Conservation (phyloP, 352 stramenopile species). For the Globisporangium radiosum region DNA sequence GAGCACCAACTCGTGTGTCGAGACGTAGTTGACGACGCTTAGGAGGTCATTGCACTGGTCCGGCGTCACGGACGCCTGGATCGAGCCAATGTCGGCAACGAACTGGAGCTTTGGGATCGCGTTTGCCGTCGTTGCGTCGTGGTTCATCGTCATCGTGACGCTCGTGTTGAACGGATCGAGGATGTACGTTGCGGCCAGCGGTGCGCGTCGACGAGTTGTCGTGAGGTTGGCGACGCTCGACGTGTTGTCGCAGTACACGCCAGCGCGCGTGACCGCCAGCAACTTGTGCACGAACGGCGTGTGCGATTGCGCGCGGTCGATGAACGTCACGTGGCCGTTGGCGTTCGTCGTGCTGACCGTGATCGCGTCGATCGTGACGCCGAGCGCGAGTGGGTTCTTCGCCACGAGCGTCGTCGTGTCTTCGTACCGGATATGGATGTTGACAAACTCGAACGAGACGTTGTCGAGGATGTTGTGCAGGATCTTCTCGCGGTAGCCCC, state of each 20-base stretch:
- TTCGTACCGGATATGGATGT: conserved; percentile 82
- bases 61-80: conserved; percentile 55
- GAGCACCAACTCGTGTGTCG: conserved; percentile 73
- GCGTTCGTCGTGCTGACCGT: conserved; percentile 68
- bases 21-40: conserved; percentile 72
- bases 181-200: conserved; percentile 35
- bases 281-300: conserved; percentile 79
- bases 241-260: conserved; percentile 63
- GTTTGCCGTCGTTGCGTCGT: conserved; percentile 56
- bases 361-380: conserved; percentile 74
- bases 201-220: conserved; percentile 16
- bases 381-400: conserved; percentile 52
- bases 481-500: conserved; percentile 79
- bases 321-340: conserved; percentile 71
- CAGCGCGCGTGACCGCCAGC: conserved; percentile 48
- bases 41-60: conserved; percentile 76
- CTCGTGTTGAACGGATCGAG: conserved; percentile 68
- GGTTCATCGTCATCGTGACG: conserved; percentile 74
- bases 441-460: conserved; percentile 72
- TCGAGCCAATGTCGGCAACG: conserved; percentile 58
- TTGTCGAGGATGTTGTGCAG: conserved; percentile 82
- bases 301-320: conserved; percentile 68
- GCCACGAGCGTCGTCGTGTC: conserved; percentile 60
- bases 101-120: conserved; percentile 71
- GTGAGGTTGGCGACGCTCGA: conserved; percentile 20